Conservation (phyloP, 225 moss, liverwort and hornwort species). For the Physcomitrium patens region DNA sequence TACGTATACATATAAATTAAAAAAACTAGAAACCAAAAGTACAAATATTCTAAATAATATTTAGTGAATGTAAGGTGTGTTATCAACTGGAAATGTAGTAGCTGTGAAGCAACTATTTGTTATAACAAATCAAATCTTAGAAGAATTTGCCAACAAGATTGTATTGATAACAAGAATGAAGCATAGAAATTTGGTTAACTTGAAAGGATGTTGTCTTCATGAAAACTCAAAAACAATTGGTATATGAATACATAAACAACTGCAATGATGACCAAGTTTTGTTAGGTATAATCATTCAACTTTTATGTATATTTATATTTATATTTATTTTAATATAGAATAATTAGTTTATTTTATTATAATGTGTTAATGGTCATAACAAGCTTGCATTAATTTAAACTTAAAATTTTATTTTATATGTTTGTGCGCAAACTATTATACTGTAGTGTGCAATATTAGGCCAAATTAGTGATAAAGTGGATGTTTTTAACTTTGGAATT, state of each 20-base stretch:
- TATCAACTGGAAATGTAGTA: neutral
- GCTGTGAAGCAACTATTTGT: conserved; percentile 17
- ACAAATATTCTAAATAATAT: neutral
- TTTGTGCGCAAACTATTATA: conserved; percentile 1
- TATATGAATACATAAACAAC: conserved; percentile 27
- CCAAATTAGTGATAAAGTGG: conserved; percentile 47
- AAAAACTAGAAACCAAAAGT: neutral
- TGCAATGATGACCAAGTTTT: neutral
- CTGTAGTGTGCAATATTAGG: conserved; percentile 25
- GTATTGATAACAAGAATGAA: conserved; percentile 28
- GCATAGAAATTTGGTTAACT: conserved; percentile 20
- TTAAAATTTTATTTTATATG: neutral
- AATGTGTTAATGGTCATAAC: neutral
- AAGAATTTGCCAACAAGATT: conserved; percentile 18
- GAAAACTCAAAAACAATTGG: conserved; percentile 13
- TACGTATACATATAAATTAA: neutral
- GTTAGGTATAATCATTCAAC: neutral
- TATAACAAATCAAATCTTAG: neutral
- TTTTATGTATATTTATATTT: neutral
- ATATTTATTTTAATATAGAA: neutral
- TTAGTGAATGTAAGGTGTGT: neutral
- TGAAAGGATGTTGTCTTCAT: conserved; percentile 34
- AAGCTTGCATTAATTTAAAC: no score
- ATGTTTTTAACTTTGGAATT: conserved; percentile 29
- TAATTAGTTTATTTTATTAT: neutral